Conservation (phyloP, 495 filamentous ascomycete species). For the Aspergillus nidulans region DNA sequence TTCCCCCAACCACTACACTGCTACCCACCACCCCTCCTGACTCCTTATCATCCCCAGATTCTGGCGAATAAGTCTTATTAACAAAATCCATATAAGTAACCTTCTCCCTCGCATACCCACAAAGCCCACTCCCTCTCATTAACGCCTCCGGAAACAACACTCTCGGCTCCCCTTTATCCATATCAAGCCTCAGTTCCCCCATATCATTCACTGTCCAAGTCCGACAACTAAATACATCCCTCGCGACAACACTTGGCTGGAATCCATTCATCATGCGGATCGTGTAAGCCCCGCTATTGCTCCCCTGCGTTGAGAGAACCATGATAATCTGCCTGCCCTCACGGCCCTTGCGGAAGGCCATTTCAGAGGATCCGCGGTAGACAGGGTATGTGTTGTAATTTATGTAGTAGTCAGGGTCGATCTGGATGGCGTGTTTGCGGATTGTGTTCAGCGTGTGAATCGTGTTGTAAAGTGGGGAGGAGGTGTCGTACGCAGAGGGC, state of each 20-base stretch:
- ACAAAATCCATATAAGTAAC: constrained; percentile 14
- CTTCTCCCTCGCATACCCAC: constrained; percentile 23
- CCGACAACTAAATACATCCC: constrained; percentile 50
- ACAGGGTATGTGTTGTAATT: constrained; percentile 46
- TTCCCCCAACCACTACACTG: background rate
- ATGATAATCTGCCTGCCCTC: constrained; percentile 52
- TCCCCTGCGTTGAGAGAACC: constrained; percentile 55
- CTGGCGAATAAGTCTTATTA: constrained; percentile 6
- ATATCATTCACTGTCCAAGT: constrained; percentile 35
- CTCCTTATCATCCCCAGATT: background rate
- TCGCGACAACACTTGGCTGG: constrained; percentile 26
- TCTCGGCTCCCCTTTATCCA: constrained; percentile 47
- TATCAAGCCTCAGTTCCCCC: constrained; percentile 43
- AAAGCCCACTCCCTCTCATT: constrained; percentile 35
- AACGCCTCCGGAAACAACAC: constrained; percentile 36
- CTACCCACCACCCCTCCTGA: background rate
- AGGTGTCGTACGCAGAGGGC: constrained; percentile 59
- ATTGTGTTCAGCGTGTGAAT: constrained; percentile 56
- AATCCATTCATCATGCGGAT: constrained; percentile 42
- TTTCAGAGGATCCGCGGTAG: constrained; percentile 50
- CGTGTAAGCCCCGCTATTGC: constrained; percentile 34
- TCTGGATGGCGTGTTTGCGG: constrained; percentile 49
- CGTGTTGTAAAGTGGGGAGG: constrained; percentile 54
- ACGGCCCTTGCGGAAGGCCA: constrained; percentile 61
- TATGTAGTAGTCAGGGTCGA: constrained; percentile 52